Base-by-base conservation (phyloP, 192 early-diverging fungal species). In the Gorgonomyces haynaldii region DNA sequence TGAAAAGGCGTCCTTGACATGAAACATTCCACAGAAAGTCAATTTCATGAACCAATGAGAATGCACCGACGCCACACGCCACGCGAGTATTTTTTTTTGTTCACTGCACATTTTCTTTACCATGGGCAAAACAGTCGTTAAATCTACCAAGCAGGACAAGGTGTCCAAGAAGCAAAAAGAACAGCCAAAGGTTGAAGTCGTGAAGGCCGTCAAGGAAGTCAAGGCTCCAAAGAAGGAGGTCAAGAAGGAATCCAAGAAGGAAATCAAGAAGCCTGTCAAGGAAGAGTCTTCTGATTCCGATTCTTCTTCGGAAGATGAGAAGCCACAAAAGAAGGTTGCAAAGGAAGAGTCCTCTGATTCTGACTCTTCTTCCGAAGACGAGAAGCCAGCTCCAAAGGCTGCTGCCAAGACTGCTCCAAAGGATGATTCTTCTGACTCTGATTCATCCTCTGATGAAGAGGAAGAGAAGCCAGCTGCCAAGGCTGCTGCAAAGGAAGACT, bases 341-440 rank as follows among this genome's bases (percentile, higher is more conserved):
- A 53, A 57, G 12, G 57, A 12, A 9, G 38, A 40, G 3, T 44
- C 42, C 24, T 67, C 70, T 4, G 81, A 83, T 0, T 82, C 83
- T 61, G 84, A 85, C 64, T 83, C 83, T 45, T 85, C 85, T 2
- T 74, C 80, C 37, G 78, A 78, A 22, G 74, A 69, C 8, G 50
- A 58, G 35, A 40, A 45, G 28, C 52, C 46, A 28, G 49, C 23
- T 25, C 16, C 49, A 12, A 50, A 50, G 37, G 31, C 45, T 31
- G 29, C 29, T 23, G 39, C 21, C 34, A 50, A 41, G 37, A 31
- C 19, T 24, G 36, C 15, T 9, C 15, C 32, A 12, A 34, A 34
- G 32, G 15, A 34, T 34, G 32, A 9, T 34, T 34, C 40, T 8
- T 12, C 9, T 42, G 21, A n/a, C 20, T 9, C 12, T 41, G 47